Base-by-base conservation (phyloP, 192 early-diverging fungal genomes). In the Gorgonomyces haynaldii region DNA sequence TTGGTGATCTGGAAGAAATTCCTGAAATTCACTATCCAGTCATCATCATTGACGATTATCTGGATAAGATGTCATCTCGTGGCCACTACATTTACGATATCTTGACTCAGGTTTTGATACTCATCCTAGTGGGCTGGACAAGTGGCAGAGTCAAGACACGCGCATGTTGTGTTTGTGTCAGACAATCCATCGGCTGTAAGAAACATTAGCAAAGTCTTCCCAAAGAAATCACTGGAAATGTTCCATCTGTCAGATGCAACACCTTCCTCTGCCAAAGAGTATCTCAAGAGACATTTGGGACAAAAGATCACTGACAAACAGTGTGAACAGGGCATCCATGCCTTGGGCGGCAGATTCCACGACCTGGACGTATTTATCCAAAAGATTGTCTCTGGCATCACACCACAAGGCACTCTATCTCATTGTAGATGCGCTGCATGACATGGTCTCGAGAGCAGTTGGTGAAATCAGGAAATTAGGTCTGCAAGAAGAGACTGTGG, bases 351-450 rank as follows among this genome's bases (percentile, higher is more conserved):
- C 15, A 77, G 96, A 13, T 60, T 94, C 13, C 86, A 82, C 25
- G 91, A 99, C 64, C 61, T 99, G 25, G 81, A 91, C 60, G 53
- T 89, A 9, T 77, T 95, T 55, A 78, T 91, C 25, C 84, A 88
- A 45, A 96, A 96, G 55, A 82, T 96, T 30, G 73, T 84, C 34
- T 70, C 83, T 3, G 84, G 88, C 19, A 57, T 71, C 59, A 37
- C 37, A 0, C 65, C 81, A 4, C 37, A 58, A 41, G 77, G 84
- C 83, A 69, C 47, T 17, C 38, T 46, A 4, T 1, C 17, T 31
- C 21, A 41, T 23, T 38, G 37, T 60, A 59, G 86, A 77, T 25
- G 85, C 91, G 1, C 76, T 91, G 41, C 61, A 86, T 48, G 88
- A 94, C 51, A 85, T 99, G 26, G 67, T 96, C 15, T 45, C 64